Evolutionary conservation across 495 filamentous ascomycete species (phyloP).

Genomic region (Hypoxylon intermedium): DNA sequence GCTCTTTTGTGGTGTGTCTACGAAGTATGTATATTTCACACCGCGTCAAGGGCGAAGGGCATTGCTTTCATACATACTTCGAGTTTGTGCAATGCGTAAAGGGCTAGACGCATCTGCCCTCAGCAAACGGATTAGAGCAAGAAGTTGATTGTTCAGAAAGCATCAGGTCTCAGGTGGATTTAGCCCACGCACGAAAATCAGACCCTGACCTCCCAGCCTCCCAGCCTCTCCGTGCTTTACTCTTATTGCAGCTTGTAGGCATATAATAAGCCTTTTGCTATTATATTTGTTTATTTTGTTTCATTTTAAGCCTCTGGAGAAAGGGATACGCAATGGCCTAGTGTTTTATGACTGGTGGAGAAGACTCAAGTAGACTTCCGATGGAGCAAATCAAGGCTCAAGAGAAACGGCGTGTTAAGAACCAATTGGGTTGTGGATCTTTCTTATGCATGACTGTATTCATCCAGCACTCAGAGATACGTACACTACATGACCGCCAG

Average conservation of each 20-base stretch:
- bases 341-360: slow-evolving; percentile 27
- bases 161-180: background rate
- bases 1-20: too few relatives aligned
- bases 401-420: slow-evolving; percentile 20
- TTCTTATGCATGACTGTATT: slow-evolving; percentile 16
- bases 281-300: slow-evolving; percentile 11
- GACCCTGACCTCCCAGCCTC: slow-evolving; percentile 5
- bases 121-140: slow-evolving; percentile 8
- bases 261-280: slow-evolving; percentile 2
- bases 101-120: slow-evolving; percentile 3
- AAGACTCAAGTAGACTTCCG: slow-evolving; percentile 24
- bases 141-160: slow-evolving; percentile 7
- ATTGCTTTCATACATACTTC: slow-evolving; percentile 2
- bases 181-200: background rate
- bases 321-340: slow-evolving; percentile 4
- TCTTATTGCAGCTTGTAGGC: slow-evolving; percentile 4
- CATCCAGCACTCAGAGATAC: background rate
- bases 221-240: background rate
- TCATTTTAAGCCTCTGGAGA: slow-evolving; percentile 18
- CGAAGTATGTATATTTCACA: slow-evolving; percentile 10
- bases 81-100: slow-evolving; percentile 4
- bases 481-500: slow-evolving; percentile 6
- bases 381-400: slow-evolving; percentile 16
- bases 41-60: slow-evolving; percentile 18
- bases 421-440: slow-evolving; percentile 19